A percentile compares a stretch with the other conserved stretches of the same genome.
phyloP scores from a whole-genome alignment of 176 grass and related monocot species.

The Typha latifolia region DNA sequence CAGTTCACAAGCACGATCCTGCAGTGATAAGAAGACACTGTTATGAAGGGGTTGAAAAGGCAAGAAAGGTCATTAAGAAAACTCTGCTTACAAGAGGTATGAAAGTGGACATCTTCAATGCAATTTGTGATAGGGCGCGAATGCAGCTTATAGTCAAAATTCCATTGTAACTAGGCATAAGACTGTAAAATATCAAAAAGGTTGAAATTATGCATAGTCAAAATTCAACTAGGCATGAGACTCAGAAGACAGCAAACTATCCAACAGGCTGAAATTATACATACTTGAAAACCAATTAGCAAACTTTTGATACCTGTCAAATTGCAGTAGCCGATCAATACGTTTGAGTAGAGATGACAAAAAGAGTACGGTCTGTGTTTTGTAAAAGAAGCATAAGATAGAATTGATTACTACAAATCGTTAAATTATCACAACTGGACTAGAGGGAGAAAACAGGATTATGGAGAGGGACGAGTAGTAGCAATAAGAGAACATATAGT shows the following conservation, averaged over 20 bases:
- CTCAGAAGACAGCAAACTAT: conserved; percentile 1
- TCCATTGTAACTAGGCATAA: conserved; percentile 87
- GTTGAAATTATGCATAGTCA: background rate
- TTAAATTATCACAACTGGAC: background rate
- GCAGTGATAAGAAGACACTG: conserved; percentile 11
- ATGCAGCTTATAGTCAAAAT: conserved; percentile 94
- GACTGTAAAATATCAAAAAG: background rate
- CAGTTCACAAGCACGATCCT: conserved; percentile 75
- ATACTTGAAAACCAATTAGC: conserved; percentile 1
- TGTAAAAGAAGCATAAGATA: background rate
- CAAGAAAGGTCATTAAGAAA: background rate
- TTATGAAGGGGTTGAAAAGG: background rate
- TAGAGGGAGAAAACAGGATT: background rate
- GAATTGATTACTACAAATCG: background rate
- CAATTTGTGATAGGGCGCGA: conserved; percentile 83
- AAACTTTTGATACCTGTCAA: conserved; percentile 57
- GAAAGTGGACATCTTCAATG: conserved; percentile 69
- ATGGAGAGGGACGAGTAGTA: background rate
- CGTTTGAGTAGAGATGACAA: conserved; percentile 82
- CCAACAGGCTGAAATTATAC: background rate
- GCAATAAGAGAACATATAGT: conserved; percentile 10
- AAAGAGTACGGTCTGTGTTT: conserved; percentile 44
- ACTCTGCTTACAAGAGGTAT: conserved; percentile 49
- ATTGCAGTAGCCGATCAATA: conserved; percentile 81
- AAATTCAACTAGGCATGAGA: conserved; percentile 35